Base-by-base conservation (phyloP, 441 rosid genomes). In the Breynia disticha region DNA sequence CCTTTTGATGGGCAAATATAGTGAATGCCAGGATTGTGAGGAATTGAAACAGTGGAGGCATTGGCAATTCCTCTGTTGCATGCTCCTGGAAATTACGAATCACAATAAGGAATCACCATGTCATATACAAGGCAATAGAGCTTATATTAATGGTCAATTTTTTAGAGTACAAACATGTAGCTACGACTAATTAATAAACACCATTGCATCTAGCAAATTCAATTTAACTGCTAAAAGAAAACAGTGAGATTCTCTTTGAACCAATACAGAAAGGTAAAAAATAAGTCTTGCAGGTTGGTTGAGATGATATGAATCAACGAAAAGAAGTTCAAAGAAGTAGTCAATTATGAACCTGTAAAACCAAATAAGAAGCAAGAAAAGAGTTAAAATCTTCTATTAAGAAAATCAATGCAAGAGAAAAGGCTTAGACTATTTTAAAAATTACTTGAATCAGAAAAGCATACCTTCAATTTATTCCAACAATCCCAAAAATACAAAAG, bases 11-110 rank as follows among this genome's bases (percentile, higher is more conserved):
- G 53, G 76, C 66, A 69, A 90, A 90, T 57, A 90, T 78, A 67
- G 81, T 90, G 72, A 86, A 82, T 41, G 94, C 97, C 76, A 90
- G 69, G 42, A 86, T 70, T 19, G 94, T 78, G 56, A 90, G 89
- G 73, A 90, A 90, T 61, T 84, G 97, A 73, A 90, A 90, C 17
- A 86, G 83, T 15, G 90, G 89, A 61, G 97, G 95, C 97, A 90
- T 84, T 21, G 86, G 87, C 64, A 86, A 62, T 61, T 78, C 90
- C 54, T 78, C 86, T 6, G 79, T 70, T 66, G 76, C 63, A n/a
- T 79, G 76, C 71, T 77, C 91, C 97, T 90, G 82, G 59, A 76
- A 69, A 71, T 8, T 35, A 51, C 35, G 67, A 61, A 14, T 43
- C 57, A 41, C n/a, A 13, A 0, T 48, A 54, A 52, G 45, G 38